Base-by-base conservation (phyloP, 1,284 basidiomycete species). In the Ceratobasidium sp. region DNA sequence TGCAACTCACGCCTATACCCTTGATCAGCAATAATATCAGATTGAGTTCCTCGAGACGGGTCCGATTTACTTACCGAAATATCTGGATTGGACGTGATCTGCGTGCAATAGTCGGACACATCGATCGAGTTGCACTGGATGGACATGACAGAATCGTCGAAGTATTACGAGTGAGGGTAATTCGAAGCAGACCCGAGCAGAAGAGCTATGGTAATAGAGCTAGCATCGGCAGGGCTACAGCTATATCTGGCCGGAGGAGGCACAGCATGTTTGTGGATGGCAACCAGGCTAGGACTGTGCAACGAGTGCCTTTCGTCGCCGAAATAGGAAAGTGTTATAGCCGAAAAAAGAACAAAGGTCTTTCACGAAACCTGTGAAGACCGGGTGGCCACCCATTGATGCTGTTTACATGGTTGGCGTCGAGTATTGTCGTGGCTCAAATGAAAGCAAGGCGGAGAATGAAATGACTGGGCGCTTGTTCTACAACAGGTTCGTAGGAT, bases 11-110 rank as follows among this genome's bases (percentile, higher is more conserved):
- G 2, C 64, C 64, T 36, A 26, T 53, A 1, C 64, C 64, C 64
- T 67, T 53, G n/a, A 50, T 18, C 16, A 30, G 18, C 6, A 67
- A 32, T 14, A 3, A 18, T 8, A 14, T 67, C 3, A 53, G 23
- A 32, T n/a, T 26, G 34, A n/a, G 36, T 26, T 45, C 23, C 14
- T 5, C 36, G 30, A 32, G 21, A 23, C 26, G 45, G 14, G 14
- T 6, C 9, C 8, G 8, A 55, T 16, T 30, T 3, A 30, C 64
- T 67, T 26, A 67, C 64, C 18, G 64, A 67, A 10, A 67, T 67
- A 41, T 67, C 64, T 21, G 64, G 64, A 45, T 67, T 67, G 3
- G 50, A 53, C n/a, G 36, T 50, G 23, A 67, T 67, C n/a, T 53
- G 32, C 23, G 30, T 55, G n/a, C 64, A 67, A 21, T 53, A 55